phyloP scores from a whole-genome alignment of 140 eudicot species.

The Anethum foeniculum region DNA sequence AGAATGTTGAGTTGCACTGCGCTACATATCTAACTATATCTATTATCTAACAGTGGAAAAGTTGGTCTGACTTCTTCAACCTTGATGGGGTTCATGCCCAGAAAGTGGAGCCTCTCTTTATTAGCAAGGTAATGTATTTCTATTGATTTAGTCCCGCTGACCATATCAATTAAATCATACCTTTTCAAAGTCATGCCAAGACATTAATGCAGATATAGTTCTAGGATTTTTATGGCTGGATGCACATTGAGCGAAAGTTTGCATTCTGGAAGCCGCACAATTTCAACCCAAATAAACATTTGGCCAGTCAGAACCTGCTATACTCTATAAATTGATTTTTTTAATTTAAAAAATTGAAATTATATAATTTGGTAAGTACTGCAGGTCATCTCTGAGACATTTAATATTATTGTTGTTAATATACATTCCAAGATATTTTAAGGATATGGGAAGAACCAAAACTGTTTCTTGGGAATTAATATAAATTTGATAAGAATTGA shows the following conservation, averaged over 20 bases:
- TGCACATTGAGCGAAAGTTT: not conserved
- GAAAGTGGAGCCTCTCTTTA: slow-evolving; percentile 87
- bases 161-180: too few species aligned
- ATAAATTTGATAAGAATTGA: not conserved
- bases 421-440: not conserved
- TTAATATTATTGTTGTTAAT: too few species aligned
- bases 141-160: too few species aligned
- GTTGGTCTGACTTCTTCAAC: slow-evolving; percentile 71
- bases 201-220: not conserved
- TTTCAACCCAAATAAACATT: not conserved
- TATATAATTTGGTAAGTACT: not conserved
- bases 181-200: not conserved
- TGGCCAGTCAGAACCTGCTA: not conserved
- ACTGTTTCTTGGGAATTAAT: not conserved
- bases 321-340: not conserved
- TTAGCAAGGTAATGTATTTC: slow-evolving; percentile 63
- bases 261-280: not conserved
- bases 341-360: not conserved
- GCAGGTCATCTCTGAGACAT: not conserved
- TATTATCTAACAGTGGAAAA: slow-evolving; percentile 48
- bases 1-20: not conserved
- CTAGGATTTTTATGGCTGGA: not conserved
- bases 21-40: not conserved
- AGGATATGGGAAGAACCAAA: not conserved
- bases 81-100: slow-evolving; percentile 73